Evolutionary conservation across 148 eudicot genomes (phyloP).

Genomic region (Gaultheria prostrata): DNA sequence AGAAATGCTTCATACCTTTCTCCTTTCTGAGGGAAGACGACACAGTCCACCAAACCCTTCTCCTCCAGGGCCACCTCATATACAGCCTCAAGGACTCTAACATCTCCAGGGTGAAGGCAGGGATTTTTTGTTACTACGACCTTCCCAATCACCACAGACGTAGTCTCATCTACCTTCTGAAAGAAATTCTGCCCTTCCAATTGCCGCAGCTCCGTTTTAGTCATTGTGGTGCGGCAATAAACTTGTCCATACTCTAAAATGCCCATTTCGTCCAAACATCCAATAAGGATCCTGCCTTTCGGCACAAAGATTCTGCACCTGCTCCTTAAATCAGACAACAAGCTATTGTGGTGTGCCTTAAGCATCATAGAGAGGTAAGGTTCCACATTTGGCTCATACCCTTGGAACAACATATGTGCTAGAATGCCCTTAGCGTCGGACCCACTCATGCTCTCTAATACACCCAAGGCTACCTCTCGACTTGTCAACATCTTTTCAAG

Average conservation of each 20-base stretch:
- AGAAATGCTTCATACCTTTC: slow-evolving; percentile 50
- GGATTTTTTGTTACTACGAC: slow-evolving; percentile 96
- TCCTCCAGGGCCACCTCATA: slow-evolving; percentile 62
- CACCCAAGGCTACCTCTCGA: slow-evolving; percentile 56
- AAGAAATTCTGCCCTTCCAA: slow-evolving; percentile 44
- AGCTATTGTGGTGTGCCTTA: slow-evolving; percentile 62
- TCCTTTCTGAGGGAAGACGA: slow-evolving; percentile 92
- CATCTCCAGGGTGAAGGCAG: slow-evolving; percentile 98
- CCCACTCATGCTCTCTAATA: slow-evolving; percentile 60
- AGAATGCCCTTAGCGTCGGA: slow-evolving; percentile 51
- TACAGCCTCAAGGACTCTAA: slow-evolving; percentile 90
- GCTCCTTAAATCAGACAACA: slow-evolving; percentile 61
- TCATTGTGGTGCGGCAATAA: slow-evolving; percentile 67
- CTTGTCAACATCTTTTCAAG: slow-evolving; percentile 64
- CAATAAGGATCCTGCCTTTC: slow-evolving; percentile 74
- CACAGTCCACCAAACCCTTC: slow-evolving; percentile 66
- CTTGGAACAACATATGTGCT: slow-evolving; percentile 64
- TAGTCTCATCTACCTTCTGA: slow-evolving; percentile 59
- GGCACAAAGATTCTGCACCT: slow-evolving; percentile 86
- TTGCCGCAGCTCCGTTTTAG: slow-evolving; percentile 51
- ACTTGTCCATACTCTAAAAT: slow-evolving; percentile 81
- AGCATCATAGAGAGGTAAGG: slow-evolving; percentile 94
- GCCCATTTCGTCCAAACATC: slow-evolving; percentile 91
- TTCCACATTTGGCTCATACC: slow-evolving; percentile 74
- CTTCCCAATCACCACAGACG: slow-evolving; percentile 61